A percentile compares a stretch with the other conserved stretches of the same genome.
phyloP scores from a whole-genome alignment of 805 yeast genomes.

The Myxozyma mucilagina region DNA sequence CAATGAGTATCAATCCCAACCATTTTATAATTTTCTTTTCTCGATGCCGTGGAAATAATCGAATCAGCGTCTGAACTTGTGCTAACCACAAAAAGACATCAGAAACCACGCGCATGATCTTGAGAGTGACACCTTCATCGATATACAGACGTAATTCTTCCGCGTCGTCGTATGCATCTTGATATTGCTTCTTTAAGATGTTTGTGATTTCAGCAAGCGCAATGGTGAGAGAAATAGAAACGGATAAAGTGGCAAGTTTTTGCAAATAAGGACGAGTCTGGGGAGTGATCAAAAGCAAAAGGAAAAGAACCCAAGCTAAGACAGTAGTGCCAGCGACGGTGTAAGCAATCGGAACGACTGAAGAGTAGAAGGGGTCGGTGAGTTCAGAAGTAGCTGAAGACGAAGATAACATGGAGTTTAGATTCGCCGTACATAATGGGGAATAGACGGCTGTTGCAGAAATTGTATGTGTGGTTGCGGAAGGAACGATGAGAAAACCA shows the following conservation, averaged over 20 bases:
- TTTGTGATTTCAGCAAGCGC: conserved; percentile 50
- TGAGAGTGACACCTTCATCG: conserved; percentile 43
- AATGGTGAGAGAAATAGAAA: conserved; percentile 56
- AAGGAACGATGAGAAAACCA: conserved; percentile 23
- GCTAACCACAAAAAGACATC: conserved; percentile 53
- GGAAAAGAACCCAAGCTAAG: conserved; percentile 68
- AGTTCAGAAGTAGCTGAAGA: conserved; percentile 7
- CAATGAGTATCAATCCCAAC: conserved; percentile 41
- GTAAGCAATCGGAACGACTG: conserved; percentile 40
- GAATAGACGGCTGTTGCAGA: conserved; percentile 21
- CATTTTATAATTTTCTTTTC: conserved; percentile 39
- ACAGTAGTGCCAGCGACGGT: conserved; percentile 40
- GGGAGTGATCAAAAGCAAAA: conserved; percentile 56
- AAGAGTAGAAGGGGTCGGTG: conserved; percentile 38
- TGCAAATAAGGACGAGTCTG: conserved; percentile 60
- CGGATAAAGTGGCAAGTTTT: conserved; percentile 57
- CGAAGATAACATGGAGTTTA: conserved; percentile 1
- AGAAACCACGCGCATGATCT: conserved; percentile 46
- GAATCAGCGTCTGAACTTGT: conserved; percentile 53
- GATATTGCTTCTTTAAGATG: conserved; percentile 53
- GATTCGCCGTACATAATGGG: conserved; percentile 16
- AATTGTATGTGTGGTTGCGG: conserved; percentile 21
- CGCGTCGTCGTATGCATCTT: conserved; percentile 55
- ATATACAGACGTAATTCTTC: conserved; percentile 44
- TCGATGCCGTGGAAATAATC: conserved; percentile 43